Conservation (phyloP, 2,329 filamentous ascomycete species). For the Verticillium dahliae region DNA sequence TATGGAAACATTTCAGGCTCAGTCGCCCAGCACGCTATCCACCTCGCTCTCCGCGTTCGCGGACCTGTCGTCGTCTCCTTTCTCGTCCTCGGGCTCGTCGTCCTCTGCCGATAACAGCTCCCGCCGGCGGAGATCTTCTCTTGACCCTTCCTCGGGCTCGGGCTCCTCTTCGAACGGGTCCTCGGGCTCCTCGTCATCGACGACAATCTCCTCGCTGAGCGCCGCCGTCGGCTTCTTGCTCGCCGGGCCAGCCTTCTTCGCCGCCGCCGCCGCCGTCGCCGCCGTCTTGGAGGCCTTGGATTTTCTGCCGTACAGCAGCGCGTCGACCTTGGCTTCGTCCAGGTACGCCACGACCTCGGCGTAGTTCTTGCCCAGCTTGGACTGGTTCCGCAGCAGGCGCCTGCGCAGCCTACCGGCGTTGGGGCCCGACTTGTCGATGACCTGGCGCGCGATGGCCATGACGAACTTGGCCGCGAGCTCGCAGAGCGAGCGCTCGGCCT, state of each 20-base stretch:
- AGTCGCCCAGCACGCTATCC: slow-evolving; percentile 36
- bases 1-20: not conserved
- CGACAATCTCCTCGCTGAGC: slow-evolving; percentile 39
- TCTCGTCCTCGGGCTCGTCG: slow-evolving; percentile 35
- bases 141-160: slow-evolving; percentile 52
- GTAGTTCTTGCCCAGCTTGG: slow-evolving; percentile 77
- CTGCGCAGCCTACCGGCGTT: slow-evolving; percentile 59
- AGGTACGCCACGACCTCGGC: slow-evolving; percentile 77
- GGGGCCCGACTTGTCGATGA: slow-evolving; percentile 60
- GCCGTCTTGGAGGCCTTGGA: slow-evolving; percentile 31
- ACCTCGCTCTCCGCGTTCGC: slow-evolving; percentile 9
- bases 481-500: slow-evolving; percentile 81
- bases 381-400: slow-evolving; percentile 71
- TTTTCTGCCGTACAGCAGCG: slow-evolving; percentile 25
- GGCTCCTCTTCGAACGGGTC: slow-evolving; percentile 31
- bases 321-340: slow-evolving; percentile 58
- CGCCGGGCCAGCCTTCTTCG: slow-evolving; percentile 28
- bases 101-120: slow-evolving; percentile 49
- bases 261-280: slow-evolving; percentile 21
- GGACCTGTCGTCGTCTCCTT: slow-evolving; percentile 19
- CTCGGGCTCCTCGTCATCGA: slow-evolving; percentile 34
- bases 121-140: slow-evolving; percentile 48
- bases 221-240: slow-evolving; percentile 26
- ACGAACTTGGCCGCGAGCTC: slow-evolving; percentile 81
- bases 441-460: slow-evolving; percentile 67